Base-by-base conservation (phyloP, 768 basidiomycete genomes). In the Lactarius akahatsu region DNA sequence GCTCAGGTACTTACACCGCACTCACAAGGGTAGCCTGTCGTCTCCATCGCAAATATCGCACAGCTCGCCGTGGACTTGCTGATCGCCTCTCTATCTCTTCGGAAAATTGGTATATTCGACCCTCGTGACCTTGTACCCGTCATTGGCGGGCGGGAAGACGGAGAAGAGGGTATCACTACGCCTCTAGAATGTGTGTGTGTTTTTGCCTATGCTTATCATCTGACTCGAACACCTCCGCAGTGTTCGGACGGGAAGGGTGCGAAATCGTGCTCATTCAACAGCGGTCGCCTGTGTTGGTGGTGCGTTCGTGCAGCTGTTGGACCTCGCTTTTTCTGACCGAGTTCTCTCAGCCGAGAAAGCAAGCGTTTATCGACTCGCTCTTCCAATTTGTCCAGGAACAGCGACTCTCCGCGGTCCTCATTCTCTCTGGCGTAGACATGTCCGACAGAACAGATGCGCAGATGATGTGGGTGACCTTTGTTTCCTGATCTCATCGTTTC, bases 11-110 rank as follows among this genome's bases (percentile, higher is more conserved):
- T 66, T 26, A 52, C 43, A 28, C 41, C 57, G 34, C 10, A 28
- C 10, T 57, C 52, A 47, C 71, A 74, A 69, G 70, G 50, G 47
- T 63, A 85, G 84, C 91, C 92, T 40, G 73, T 92, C 54, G 90
- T 94, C 13, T 92, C 92, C 6, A 84, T 85, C 13, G 92, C 89
- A 57, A 94, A 94, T 77, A 83, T 94, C 52, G 81, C 86, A n/a
- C 92, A 94, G 72, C 80, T 94, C 15, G 85, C 91, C 0, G 85
- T 79, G 11, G 92, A 94, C 76, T 77, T 94, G 20, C 77, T 94
- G 67, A 86, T 92, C 68, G 76, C 87, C 5, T 86, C 88, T 1
- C 78, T 91, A 57, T 80, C 79, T 36, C 80, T 94, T 26, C 75
- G 78, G 60, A 79, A 82, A 56, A 76, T 92, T 9, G 92, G 88